phyloP scores from a whole-genome alignment of 192 early-diverging fungal genomes.

The Entomortierella parvispora region DNA sequence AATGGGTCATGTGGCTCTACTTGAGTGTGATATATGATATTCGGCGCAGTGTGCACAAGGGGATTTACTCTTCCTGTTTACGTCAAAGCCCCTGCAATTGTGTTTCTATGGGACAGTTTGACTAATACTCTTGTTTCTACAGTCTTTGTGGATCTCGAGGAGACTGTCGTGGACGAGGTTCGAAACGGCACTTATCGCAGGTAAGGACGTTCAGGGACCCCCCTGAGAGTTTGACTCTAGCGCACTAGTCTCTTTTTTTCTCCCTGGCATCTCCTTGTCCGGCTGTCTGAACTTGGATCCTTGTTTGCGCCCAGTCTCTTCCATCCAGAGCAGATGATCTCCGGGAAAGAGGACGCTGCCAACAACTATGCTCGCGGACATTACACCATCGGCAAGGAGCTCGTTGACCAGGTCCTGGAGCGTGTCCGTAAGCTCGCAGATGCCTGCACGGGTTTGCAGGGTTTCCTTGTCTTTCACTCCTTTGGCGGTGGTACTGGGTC shows the following conservation, averaged over 20 bases:
- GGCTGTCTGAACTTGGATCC: neutral
- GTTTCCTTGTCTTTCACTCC: slow-evolving; percentile 99
- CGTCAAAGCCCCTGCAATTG: too few relatives aligned
- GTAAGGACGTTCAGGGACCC: slow-evolving; percentile 4
- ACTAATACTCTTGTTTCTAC: neutral
- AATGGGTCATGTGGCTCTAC: too few relatives aligned
- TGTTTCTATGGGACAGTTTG: too few relatives aligned
- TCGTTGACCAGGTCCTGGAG: slow-evolving; percentile 96
- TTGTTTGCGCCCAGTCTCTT: slow-evolving; percentile 51
- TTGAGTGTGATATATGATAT: too few relatives aligned
- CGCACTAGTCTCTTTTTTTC: neutral
- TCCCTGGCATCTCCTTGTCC: too few relatives aligned
- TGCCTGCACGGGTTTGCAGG: slow-evolving; percentile 98
- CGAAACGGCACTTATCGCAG: slow-evolving; percentile 98
- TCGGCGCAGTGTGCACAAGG: too few relatives aligned
- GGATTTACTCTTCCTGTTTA: too few relatives aligned
- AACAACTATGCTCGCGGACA: slow-evolving; percentile 99
- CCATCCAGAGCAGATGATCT: slow-evolving; percentile 95
- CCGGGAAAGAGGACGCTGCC: slow-evolving; percentile 99
- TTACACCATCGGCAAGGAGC: slow-evolving; percentile 99
- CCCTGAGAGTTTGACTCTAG: too few relatives aligned
- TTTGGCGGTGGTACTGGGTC: slow-evolving; percentile 99
- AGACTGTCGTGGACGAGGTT: slow-evolving; percentile 98
- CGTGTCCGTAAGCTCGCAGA: slow-evolving; percentile 98
- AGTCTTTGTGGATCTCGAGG: slow-evolving; percentile 98